Conservation (phyloP, 208 protist species). For the Novymonas esmeraldas region DNA sequence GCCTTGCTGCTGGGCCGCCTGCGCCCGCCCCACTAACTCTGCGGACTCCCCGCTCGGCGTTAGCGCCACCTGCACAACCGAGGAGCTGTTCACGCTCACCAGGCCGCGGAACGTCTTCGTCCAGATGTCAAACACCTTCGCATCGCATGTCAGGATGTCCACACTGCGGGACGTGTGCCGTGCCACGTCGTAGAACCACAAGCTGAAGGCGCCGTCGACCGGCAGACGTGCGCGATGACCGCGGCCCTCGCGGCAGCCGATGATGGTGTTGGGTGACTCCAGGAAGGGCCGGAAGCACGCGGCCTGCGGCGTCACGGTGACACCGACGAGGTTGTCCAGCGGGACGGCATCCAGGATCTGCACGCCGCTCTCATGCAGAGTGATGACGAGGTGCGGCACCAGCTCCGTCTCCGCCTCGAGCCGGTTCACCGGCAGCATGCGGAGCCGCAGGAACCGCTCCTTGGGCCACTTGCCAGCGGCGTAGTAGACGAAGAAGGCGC, state of each 20-base stretch:
- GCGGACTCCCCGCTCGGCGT: constrained; percentile 21
- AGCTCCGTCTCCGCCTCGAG: constrained; percentile 22
- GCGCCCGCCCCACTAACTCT: constrained; percentile 34
- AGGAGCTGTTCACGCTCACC: constrained; percentile 83
- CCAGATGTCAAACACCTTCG: constrained; percentile 79
- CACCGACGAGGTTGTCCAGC: constrained; percentile 65
- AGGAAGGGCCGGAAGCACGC: constrained; percentile 62
- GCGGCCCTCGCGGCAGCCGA: constrained; percentile 59
- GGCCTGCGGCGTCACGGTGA: constrained; percentile 48
- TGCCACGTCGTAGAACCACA: constrained; percentile 71
- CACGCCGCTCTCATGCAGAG: constrained; percentile 57
- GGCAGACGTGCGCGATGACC: constrained; percentile 63
- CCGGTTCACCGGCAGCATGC: constrained; percentile 59
- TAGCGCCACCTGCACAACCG: constrained; percentile 66
- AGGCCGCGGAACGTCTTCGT: constrained; percentile 72
- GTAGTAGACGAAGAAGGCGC: constrained; percentile 84
- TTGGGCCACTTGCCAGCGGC: constrained; percentile 48
- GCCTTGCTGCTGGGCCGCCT: constrained; percentile 41
- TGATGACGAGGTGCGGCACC: constrained; percentile 61
- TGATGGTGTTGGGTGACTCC: constrained; percentile 42
- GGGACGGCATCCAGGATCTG: constrained; percentile 59
- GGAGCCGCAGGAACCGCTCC: constrained; percentile 77
- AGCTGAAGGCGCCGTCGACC: constrained; percentile 59
- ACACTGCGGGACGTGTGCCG: constrained; percentile 39
- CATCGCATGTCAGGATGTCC: constrained; percentile 71